Percentiles rank a stretch among this genome's conserved stretches.
Evolutionary conservation across 2,329 filamentous ascomycete genomes (phyloP).

Genomic region (Phyllosticta citrichinensis): DNA sequence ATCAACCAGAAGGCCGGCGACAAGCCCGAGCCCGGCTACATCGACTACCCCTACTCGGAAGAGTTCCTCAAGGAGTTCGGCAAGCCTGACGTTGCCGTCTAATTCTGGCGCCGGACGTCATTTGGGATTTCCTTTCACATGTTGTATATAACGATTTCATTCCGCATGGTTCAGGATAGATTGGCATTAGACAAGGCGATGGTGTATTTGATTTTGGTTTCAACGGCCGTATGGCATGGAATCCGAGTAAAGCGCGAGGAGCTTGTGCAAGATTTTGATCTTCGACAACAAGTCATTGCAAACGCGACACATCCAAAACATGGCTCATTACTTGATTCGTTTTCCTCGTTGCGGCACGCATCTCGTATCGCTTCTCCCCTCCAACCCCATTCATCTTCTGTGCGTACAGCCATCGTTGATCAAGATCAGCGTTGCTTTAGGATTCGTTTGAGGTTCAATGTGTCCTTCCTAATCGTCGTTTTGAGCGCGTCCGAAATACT

Average conservation of each 20-base stretch:
- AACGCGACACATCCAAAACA: no score
- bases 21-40: constrained; percentile 24
- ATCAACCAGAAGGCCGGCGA: constrained; percentile 10
- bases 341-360: no score
- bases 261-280: no score
- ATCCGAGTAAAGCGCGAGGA: neutral
- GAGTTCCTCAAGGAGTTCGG: constrained; percentile 18
- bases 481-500: no score
- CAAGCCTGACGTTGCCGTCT: constrained; percentile 4
- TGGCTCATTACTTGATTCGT: no score
- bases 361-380: no score
- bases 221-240: neutral
- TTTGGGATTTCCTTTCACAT: neutral
- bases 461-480: no score
- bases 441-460: no score
- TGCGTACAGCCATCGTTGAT: no score
- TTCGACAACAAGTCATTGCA: no score
- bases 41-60: constrained; percentile 32
- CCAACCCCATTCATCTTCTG: no score
- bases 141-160: neutral
- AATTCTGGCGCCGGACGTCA: neutral
- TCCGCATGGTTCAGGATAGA: neutral
- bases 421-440: no score
- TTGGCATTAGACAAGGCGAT: neutral
- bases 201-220: neutral